Conservation (phyloP, 2,329 filamentous ascomycete species). For the Colletotrichum lentis region DNA sequence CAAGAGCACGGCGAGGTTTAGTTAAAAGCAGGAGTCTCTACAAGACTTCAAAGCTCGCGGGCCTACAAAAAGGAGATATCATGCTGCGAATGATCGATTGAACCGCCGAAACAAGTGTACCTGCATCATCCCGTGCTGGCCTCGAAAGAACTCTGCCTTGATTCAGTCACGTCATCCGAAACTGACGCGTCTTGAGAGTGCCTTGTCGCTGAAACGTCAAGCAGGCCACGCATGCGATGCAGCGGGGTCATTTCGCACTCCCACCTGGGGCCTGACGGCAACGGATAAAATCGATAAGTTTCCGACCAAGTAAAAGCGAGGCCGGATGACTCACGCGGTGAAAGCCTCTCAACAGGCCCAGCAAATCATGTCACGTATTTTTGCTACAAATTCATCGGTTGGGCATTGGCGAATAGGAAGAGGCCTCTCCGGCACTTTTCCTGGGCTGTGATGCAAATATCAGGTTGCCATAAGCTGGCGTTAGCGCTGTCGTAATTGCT, state of each 20-base stretch:
- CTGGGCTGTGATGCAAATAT: not conserved
- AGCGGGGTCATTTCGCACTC: not conserved
- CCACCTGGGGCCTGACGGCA: not conserved
- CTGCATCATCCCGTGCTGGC: not conserved
- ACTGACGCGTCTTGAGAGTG: not conserved
- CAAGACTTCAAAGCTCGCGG: no score
- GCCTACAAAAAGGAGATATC: no score
- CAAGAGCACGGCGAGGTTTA: no score
- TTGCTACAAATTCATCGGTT: no score
- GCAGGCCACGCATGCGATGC: not conserved
- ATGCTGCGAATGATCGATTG: not conserved
- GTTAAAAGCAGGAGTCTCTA: no score
- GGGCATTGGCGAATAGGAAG: not conserved
- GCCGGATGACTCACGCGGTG: no score
- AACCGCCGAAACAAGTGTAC: not conserved
- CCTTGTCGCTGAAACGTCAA: not conserved
- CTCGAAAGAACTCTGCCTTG: no score
- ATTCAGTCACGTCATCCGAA: not conserved
- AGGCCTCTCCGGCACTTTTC: not conserved
- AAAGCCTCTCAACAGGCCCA: no score
- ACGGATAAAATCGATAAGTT: not conserved
- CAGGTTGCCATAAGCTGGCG: not conserved
- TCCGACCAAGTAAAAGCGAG: not conserved
- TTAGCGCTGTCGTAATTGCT: constrained; percentile 21
- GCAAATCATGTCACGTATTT: no score